Percentiles rank a stretch among this genome's conserved stretches.
Conservation (phyloP, 495 filamentous ascomycete genomes). For the Hypoxylon lienhwacheense region DNA sequence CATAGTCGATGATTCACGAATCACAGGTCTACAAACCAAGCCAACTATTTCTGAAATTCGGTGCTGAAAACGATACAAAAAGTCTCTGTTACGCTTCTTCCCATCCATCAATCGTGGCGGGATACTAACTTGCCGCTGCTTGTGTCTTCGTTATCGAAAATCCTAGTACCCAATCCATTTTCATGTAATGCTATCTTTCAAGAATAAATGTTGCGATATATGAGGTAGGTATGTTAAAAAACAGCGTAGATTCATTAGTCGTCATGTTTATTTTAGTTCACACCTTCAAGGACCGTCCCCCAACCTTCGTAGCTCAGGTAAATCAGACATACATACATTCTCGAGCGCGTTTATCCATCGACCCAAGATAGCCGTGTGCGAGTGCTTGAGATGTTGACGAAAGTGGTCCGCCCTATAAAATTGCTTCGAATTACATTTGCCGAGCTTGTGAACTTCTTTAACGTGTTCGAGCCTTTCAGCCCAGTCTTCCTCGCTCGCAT, state of each 20-base stretch:
- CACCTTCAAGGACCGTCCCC: neutral
- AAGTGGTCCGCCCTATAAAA: slow-evolving; percentile 90
- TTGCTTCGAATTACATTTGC: slow-evolving; percentile 86
- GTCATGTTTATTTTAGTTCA: neutral
- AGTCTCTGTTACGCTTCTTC: too few species aligned
- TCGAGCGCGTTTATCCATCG: slow-evolving; percentile 85
- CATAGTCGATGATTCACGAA: too few species aligned
- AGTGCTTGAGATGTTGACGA: slow-evolving; percentile 83
- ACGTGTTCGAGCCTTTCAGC: slow-evolving; percentile 61
- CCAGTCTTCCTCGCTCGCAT: slow-evolving; percentile 17
- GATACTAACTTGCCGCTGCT: too few species aligned
- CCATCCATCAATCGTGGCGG: too few species aligned
- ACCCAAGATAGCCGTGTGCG: slow-evolving; percentile 69
- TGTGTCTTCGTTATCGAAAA: too few species aligned
- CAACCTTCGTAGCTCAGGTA: neutral
- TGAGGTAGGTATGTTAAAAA: neutral
- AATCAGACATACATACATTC: slow-evolving; percentile 74
- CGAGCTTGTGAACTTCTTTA: slow-evolving; percentile 73
- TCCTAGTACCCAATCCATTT: too few species aligned
- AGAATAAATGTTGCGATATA: too few species aligned
- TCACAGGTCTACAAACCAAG: too few species aligned
- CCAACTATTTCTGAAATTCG: too few species aligned
- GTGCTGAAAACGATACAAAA: too few species aligned
- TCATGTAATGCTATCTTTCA: too few species aligned
- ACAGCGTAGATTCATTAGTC: neutral